Base-by-base conservation (phyloP, 2,329 filamentous ascomycete species). In the Raffaelea arxii region DNA sequence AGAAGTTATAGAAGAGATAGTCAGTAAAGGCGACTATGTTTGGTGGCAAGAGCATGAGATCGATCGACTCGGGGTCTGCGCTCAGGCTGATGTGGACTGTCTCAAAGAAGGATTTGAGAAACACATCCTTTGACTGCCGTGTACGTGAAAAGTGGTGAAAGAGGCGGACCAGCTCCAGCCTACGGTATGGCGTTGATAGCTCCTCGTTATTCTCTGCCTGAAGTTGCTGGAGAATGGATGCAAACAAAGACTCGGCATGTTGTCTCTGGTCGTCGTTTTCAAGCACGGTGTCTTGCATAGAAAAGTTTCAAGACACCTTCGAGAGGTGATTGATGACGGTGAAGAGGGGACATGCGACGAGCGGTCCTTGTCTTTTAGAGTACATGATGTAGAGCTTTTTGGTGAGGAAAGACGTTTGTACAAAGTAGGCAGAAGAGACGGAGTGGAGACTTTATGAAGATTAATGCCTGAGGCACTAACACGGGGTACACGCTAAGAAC, bases 91-190 rank as follows among this genome's bases (percentile, higher is more conserved):
- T 16, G 11, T 25, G 18, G 22, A 25, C 27, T 24, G 21, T 25
- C 6, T 25, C 21, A 25, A 41, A 41, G n/a, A 41, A 41, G 22
- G 23, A 41, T 24, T 41, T 25, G 22, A 41, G 23, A 41, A 41
- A 41, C 22, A 41, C 39, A 24, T 41, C 39, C 39, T 41, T 41
- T 10, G 39, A 41, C 39, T 41, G 39, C 39, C 23, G 39, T 25
- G 22, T 41, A 25, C 22, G 21, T 11, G 39, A 25, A n/a, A 41
- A 41, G 39, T 25, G 39, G 22, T 41, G 39, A 24, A 41, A 41
- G 22, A 41, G 39, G 12, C 39, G 39, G 19, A 22, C 39, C n/a
- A 41, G 21, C 39, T 41, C 39, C 12, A 41, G 22, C 39, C 39
- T 9, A 16, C 39, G 39, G 23, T 41, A 41, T 9, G 39, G 39